Evolutionary conservation across 2,329 filamentous ascomycete genomes (phyloP).

Genomic region (Microsporum ferrugineum): DNA sequence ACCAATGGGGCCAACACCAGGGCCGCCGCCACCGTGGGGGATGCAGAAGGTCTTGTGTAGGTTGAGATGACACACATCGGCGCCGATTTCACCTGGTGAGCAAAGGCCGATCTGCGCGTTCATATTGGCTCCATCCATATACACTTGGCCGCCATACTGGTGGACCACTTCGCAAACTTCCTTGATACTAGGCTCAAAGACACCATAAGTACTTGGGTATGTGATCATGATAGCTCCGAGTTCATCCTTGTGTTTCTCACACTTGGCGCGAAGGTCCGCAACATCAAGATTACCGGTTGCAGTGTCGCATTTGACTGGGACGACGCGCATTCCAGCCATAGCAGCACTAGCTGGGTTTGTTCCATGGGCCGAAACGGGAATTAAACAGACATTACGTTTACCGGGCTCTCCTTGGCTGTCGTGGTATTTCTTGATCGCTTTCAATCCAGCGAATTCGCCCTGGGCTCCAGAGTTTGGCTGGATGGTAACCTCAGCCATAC

Average conservation of each 20-base stretch:
- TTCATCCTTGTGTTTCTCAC: slow-evolving; percentile 72
- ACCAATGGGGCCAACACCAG: slow-evolving; percentile 86
- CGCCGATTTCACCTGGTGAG: slow-evolving; percentile 87
- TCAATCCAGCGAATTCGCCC: slow-evolving; percentile 83
- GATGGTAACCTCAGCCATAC: slow-evolving; percentile 77
- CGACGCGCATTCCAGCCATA: slow-evolving; percentile 91
- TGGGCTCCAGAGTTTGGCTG: slow-evolving; percentile 95
- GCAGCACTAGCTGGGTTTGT: slow-evolving; percentile 92
- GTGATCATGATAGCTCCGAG: slow-evolving; percentile 93
- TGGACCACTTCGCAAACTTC: slow-evolving; percentile 78
- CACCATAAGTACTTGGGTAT: slow-evolving; percentile 88
- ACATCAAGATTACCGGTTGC: slow-evolving; percentile 84
- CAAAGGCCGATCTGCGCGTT: slow-evolving; percentile 94
- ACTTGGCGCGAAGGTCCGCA: slow-evolving; percentile 74
- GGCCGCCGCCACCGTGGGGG: slow-evolving; percentile 86
- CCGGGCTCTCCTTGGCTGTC: slow-evolving; percentile 51
- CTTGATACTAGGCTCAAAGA: slow-evolving; percentile 85
- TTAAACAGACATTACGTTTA: slow-evolving; percentile 80
- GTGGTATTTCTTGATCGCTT: slow-evolving; percentile 76
- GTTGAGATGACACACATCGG: slow-evolving; percentile 93
- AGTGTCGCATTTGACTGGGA: slow-evolving; percentile 80
- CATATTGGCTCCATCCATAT: slow-evolving; percentile 99
- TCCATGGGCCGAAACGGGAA: slow-evolving; percentile 88
- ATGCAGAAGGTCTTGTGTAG: slow-evolving; percentile 99
- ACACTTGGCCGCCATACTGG: slow-evolving; percentile 79